phyloP scores from a whole-genome alignment of 1,284 basidiomycete species.

The Trichosporon faecale region DNA sequence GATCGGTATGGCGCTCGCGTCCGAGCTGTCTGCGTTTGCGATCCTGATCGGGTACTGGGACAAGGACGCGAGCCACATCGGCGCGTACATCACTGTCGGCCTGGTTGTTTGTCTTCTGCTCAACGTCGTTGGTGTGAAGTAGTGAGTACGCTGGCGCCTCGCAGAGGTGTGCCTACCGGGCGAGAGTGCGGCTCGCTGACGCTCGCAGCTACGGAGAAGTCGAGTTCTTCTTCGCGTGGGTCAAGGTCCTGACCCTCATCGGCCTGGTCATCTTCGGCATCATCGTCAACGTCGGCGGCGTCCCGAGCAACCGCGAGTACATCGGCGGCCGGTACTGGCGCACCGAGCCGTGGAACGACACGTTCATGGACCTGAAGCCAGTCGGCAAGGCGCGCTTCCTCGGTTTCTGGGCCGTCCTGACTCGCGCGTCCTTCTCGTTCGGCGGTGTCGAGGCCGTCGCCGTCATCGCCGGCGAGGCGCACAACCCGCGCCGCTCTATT shows the following conservation, averaged over 20 bases:
- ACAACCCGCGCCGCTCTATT: constrained; percentile 67
- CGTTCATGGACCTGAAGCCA: constrained; percentile 31
- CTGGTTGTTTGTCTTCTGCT: not conserved
- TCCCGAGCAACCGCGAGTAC: constrained; percentile 58
- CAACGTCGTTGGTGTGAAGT: constrained; percentile 24
- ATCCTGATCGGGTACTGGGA: constrained; percentile 79
- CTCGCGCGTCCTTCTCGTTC: constrained; percentile 34
- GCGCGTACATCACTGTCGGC: constrained; percentile 20
- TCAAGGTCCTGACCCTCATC: constrained; percentile 66
- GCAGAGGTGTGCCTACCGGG: too few relatives aligned
- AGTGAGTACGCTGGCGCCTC: not conserved
- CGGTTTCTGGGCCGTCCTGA: constrained; percentile 63
- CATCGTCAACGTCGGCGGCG: constrained; percentile 68
- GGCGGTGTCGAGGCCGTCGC: constrained; percentile 51
- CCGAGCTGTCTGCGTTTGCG: constrained; percentile 71
- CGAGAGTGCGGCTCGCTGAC: not conserved
- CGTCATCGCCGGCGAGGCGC: constrained; percentile 52
- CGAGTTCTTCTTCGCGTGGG: constrained; percentile 63
- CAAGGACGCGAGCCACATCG: constrained; percentile 27
- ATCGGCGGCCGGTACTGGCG: constrained; percentile 60
- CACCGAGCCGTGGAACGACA: constrained; percentile 55
- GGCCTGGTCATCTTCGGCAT: constrained; percentile 60
- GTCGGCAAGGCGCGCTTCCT: constrained; percentile 54
- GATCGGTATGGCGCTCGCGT: constrained; percentile 51
- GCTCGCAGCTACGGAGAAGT: constrained; percentile 23